A percentile compares a stretch with the other conserved stretches of the same genome.
Conservation (phyloP, 2,329 filamentous ascomycete species). For the Fusarium sp. region DNA sequence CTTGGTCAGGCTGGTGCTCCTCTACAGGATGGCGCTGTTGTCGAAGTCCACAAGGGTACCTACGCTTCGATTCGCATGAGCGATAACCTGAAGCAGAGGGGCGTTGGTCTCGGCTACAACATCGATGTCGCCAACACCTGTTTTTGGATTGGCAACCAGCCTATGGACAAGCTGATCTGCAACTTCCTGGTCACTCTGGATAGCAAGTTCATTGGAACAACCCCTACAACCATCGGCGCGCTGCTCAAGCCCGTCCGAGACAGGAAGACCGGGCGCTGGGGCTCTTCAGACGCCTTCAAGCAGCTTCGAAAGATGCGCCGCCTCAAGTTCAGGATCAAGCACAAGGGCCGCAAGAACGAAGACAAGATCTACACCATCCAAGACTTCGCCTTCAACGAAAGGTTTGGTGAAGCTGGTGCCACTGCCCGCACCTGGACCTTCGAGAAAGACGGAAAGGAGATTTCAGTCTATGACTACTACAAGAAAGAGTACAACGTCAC, state of each 20-base stretch:
- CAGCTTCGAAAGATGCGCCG: slow-evolving; percentile 64
- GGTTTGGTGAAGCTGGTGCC: slow-evolving; percentile 58
- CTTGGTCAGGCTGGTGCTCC: slow-evolving; percentile 58
- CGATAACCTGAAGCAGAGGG: slow-evolving; percentile 60
- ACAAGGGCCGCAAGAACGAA: slow-evolving; percentile 58
- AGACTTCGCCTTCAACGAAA: slow-evolving; percentile 59
- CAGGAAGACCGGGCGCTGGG: slow-evolving; percentile 36
- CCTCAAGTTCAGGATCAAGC: slow-evolving; percentile 66
- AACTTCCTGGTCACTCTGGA: slow-evolving; percentile 50
- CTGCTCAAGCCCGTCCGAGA: slow-evolving; percentile 51
- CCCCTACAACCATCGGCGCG: slow-evolving; percentile 42
- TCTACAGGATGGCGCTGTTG: slow-evolving; percentile 66
- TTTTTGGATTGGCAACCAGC: slow-evolving; percentile 73
- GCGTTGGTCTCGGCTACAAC: slow-evolving; percentile 80
- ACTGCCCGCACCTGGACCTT: slow-evolving; percentile 68
- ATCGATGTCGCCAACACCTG: slow-evolving; percentile 92
- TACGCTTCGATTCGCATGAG: slow-evolving; percentile 87
- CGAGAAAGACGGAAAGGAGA: slow-evolving; percentile 57
- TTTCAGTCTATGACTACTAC: slow-evolving; percentile 67
- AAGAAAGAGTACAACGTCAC: slow-evolving; percentile 62
- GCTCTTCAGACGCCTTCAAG: slow-evolving; percentile 64
- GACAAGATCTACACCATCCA: slow-evolving; percentile 64
- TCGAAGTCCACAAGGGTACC: slow-evolving; percentile 88
- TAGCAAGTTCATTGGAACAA: slow-evolving; percentile 41
- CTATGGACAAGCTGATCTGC: slow-evolving; percentile 53